Percentiles rank a stretch among this genome's conserved stretches.
These are phyloP conservation scores for Cercospora sojina DNA, from an alignment of 2,329 filamentous ascomycete genomes.

Conservation along the genomic window DNA sequence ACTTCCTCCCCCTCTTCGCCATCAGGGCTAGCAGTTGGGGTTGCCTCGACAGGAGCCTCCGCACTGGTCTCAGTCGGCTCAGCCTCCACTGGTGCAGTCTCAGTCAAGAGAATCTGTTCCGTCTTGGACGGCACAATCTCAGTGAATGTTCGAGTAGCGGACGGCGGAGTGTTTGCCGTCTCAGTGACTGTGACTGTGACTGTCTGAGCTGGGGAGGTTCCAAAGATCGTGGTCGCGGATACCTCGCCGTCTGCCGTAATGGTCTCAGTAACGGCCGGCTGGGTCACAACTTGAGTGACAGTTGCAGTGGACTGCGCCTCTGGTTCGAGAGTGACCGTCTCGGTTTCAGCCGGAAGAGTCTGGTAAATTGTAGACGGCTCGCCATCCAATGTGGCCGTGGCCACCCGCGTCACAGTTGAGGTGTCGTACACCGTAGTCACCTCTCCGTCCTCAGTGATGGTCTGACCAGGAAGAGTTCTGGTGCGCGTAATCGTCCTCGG, in stretches of 20 bases:
- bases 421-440: background rate
- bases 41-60: background rate
- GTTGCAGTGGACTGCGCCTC: background rate
- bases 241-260: background rate
- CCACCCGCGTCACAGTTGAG: background rate
- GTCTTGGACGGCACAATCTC: background rate
- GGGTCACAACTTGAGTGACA: background rate
- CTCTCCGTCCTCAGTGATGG: background rate
- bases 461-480: background rate
- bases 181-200: background rate
- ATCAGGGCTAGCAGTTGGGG: background rate
- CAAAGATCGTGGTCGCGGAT: background rate
- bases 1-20: background rate
- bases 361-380: background rate
- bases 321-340: background rate
- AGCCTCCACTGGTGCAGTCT: background rate
- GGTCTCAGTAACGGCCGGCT: background rate
- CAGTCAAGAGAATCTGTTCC: background rate
- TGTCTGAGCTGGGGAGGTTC: background rate
- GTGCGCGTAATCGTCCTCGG: background rate
- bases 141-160: background rate
- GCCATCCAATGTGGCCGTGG: background rate
- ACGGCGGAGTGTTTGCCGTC: background rate
- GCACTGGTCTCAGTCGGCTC: background rate
- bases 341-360: background rate